Conservation (phyloP, 495 filamentous ascomycete genomes). For the Penicillium desertorum region DNA sequence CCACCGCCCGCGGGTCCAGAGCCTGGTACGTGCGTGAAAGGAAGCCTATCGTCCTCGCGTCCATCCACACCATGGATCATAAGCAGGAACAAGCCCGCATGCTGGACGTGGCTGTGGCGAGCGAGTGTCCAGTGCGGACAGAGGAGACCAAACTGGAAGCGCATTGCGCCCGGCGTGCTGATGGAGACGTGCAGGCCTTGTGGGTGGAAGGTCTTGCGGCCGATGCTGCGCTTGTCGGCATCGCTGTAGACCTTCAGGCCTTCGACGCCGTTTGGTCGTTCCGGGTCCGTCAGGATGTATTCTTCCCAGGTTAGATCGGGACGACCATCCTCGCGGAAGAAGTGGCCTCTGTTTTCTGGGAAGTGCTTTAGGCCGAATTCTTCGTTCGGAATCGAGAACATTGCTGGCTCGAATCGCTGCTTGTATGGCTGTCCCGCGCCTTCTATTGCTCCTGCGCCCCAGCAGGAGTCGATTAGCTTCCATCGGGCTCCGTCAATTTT, state of each 20-base stretch:
- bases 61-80: slow-evolving; percentile 66
- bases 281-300: slow-evolving; percentile 61
- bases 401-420: slow-evolving; percentile 62
- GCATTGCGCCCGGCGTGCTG: slow-evolving; percentile 49
- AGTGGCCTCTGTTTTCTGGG: slow-evolving; percentile 62
- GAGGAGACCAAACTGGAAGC: slow-evolving; percentile 73
- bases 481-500: slow-evolving; percentile 80
- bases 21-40: slow-evolving; percentile 49
- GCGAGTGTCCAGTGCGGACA: slow-evolving; percentile 79
- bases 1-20: slow-evolving; percentile 57
- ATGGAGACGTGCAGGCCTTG: slow-evolving; percentile 56
- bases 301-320: slow-evolving; percentile 69
- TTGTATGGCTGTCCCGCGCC: slow-evolving; percentile 56
- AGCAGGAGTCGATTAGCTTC: slow-evolving; percentile 91
- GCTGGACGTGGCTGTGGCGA: slow-evolving; percentile 54
- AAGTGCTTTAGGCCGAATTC: slow-evolving; percentile 80
- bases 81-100: slow-evolving; percentile 66
- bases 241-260: slow-evolving; percentile 54
- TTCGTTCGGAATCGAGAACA: slow-evolving; percentile 80
- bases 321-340: slow-evolving; percentile 64
- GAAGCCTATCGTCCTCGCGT: slow-evolving; percentile 60
- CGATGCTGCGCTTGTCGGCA: slow-evolving; percentile 60
- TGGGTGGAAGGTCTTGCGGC: slow-evolving; percentile 61
- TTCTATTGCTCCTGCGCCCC: slow-evolving; percentile 74
- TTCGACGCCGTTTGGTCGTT: slow-evolving; percentile 38